A percentile compares a stretch with the other conserved stretches of the same genome.
Evolutionary conservation across 495 filamentous ascomycete genomes (phyloP).

Genomic region (Aspergillus hancockii): DNA sequence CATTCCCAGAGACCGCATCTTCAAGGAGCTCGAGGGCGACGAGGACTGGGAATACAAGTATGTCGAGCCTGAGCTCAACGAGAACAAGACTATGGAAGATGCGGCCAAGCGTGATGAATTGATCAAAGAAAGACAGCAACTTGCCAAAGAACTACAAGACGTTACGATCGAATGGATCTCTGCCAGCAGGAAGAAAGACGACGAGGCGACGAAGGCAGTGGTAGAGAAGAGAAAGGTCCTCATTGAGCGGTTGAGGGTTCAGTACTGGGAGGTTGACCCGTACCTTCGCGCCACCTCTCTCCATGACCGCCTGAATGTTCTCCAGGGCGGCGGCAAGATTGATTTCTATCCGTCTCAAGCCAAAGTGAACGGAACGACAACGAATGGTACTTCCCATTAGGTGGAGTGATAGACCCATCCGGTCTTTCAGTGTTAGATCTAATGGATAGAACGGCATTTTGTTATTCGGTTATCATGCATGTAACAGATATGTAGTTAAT

Average conservation of each 20-base stretch:
- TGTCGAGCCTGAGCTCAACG: slow-evolving; percentile 66
- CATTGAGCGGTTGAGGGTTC: slow-evolving; percentile 59
- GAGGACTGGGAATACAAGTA: slow-evolving; percentile 81
- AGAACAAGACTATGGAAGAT: slow-evolving; percentile 74
- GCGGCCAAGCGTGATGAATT: slow-evolving; percentile 60
- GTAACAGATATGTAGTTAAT: slow-evolving; percentile 6
- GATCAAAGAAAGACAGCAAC: slow-evolving; percentile 54
- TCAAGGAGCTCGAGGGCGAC: slow-evolving; percentile 76
- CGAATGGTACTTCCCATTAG: slow-evolving; percentile 24
- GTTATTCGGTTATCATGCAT: slow-evolving; percentile 5
- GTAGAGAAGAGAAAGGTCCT: slow-evolving; percentile 60
- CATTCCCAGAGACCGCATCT: slow-evolving; percentile 69
- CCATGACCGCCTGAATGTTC: slow-evolving; percentile 74
- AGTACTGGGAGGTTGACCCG: slow-evolving; percentile 84
- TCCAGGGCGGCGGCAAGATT: slow-evolving; percentile 64
- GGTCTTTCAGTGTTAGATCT: background rate
- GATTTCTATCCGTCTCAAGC: slow-evolving; percentile 61
- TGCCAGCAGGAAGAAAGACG: slow-evolving; percentile 47
- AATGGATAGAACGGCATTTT: slow-evolving; percentile 7
- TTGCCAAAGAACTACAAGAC: slow-evolving; percentile 71
- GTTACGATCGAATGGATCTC: slow-evolving; percentile 70
- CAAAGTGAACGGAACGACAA: slow-evolving; percentile 21
- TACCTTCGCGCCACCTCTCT: slow-evolving; percentile 70
- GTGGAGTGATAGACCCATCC: slow-evolving; percentile 37
- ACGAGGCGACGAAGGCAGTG: slow-evolving; percentile 45